Conservation (phyloP, 2,329 filamentous ascomycete species). For the Penicillium sp. region DNA sequence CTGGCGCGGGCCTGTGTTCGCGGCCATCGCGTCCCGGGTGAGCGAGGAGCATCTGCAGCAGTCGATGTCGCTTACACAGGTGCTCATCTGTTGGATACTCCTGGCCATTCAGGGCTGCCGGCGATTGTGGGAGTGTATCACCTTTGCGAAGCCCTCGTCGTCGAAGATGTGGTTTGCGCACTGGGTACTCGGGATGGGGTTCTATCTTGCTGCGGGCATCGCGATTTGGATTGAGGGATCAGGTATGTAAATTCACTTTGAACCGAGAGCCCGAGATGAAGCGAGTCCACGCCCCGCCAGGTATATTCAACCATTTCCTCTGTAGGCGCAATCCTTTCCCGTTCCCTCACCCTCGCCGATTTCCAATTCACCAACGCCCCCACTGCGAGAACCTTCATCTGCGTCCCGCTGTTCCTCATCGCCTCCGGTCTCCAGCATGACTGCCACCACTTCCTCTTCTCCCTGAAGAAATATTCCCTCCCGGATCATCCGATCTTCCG, state of each 20-base stretch:
- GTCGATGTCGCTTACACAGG: conserved; percentile 64
- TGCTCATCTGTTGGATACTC: conserved; percentile 69
- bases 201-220: conserved; percentile 74
- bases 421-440: conserved; percentile 75
- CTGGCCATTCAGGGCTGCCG: conserved; percentile 76
- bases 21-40: conserved; percentile 50
- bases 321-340: conserved; percentile 38
- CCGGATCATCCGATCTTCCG: conserved; percentile 74
- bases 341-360: conserved; percentile 40
- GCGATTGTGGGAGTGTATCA: conserved; percentile 74
- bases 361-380: conserved; percentile 46
- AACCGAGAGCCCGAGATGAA: not conserved
- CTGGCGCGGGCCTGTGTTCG: conserved; percentile 58
- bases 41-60: conserved; percentile 37
- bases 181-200: conserved; percentile 76
- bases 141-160: conserved; percentile 66
- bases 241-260: conserved; percentile 49
- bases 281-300: not conserved
- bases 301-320: not conserved
- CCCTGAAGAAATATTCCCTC: conserved; percentile 79
- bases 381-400: conserved; percentile 57
- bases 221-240: conserved; percentile 84
- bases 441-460: conserved; percentile 71
- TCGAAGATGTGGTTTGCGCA: conserved; percentile 85
- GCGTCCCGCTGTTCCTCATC: conserved; percentile 66